A percentile compares a stretch with the other conserved stretches of the same genome.
phyloP scores from a whole-genome alignment of 1,284 basidiomycete genomes.

The Xerocomus nothofagi region DNA sequence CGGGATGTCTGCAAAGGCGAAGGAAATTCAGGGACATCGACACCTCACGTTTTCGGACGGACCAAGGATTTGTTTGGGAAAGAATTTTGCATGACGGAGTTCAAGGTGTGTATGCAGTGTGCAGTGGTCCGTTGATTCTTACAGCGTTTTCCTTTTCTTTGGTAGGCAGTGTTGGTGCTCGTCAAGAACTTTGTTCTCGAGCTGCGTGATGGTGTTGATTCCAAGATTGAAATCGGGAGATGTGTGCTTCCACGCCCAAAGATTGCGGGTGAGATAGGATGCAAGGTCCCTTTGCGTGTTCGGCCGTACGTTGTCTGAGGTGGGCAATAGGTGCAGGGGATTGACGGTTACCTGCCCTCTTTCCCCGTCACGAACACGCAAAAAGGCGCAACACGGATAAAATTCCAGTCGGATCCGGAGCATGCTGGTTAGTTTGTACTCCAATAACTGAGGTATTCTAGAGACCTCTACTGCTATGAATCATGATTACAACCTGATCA shows the following conservation, averaged over 20 bases:
- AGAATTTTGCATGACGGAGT: constrained; percentile 43
- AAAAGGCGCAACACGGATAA: too few species aligned
- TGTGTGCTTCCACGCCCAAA: constrained; percentile 22
- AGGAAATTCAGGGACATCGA: constrained; percentile 41
- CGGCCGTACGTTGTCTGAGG: constrained; percentile 13
- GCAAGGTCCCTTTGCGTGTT: constrained; percentile 23
- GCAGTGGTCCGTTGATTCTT: neutral
- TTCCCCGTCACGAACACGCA: too few species aligned
- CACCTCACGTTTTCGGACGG: constrained; percentile 45
- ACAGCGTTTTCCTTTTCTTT: neutral
- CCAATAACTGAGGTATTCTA: too few species aligned
- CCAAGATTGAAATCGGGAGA: constrained; percentile 19
- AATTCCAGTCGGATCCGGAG: too few species aligned
- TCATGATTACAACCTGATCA: too few species aligned
- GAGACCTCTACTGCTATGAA: too few species aligned
- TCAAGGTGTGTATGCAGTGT: constrained; percentile 41
- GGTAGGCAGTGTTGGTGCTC: constrained; percentile 23
- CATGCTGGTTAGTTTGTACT: too few species aligned
- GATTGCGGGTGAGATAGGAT: constrained; percentile 27
- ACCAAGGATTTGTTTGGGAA: constrained; percentile 43
- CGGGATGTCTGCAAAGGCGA: constrained; percentile 28
- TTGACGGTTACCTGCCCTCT: too few species aligned
- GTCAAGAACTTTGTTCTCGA: constrained; percentile 26
- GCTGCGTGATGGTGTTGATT: constrained; percentile 18
- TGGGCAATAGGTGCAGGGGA: neutral